phyloP scores from a whole-genome alignment of 305 asterid genomes.

The Andrographis paniculata region DNA sequence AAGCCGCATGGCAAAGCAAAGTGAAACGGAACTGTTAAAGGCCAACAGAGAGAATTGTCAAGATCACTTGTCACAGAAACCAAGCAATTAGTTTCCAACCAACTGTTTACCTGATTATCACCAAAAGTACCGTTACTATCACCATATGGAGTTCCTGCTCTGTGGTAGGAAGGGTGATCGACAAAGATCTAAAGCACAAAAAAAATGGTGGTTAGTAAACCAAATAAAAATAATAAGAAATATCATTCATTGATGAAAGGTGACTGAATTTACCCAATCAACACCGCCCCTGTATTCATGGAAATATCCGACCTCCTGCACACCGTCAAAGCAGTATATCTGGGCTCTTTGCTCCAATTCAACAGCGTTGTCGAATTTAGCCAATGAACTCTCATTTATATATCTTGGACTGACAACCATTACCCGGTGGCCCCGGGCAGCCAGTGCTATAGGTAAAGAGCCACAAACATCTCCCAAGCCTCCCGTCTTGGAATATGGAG shows the following conservation, averaged over 20 bases:
- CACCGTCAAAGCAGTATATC: slow-evolving; percentile 61
- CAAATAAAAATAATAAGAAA: too few relatives aligned
- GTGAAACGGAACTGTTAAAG: slow-evolving; percentile 83
- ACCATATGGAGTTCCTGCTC: slow-evolving; percentile 96
- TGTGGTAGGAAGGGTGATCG: slow-evolving; percentile 76
- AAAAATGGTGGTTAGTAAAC: too few relatives aligned
- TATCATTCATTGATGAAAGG: slow-evolving; percentile 8
- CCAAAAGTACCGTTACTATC: slow-evolving; percentile 86
- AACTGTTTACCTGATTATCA: slow-evolving; percentile 75
- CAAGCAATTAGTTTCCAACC: slow-evolving; percentile 11
- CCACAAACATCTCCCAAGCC: slow-evolving; percentile 99
- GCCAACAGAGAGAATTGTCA: slow-evolving; percentile 25
- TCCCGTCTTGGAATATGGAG: slow-evolving; percentile 94
- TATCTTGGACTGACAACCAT: slow-evolving; percentile 94
- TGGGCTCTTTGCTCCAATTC: slow-evolving; percentile 36
- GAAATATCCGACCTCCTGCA: slow-evolving; percentile 70
- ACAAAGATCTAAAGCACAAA: slow-evolving; percentile 57
- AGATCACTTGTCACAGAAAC: slow-evolving; percentile 9
- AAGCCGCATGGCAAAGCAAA: slow-evolving; percentile 89
- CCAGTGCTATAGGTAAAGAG: slow-evolving; percentile 82
- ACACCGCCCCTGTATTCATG: slow-evolving; percentile 92
- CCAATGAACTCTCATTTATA: slow-evolving; percentile 43
- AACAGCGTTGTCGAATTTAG: slow-evolving; percentile 53
- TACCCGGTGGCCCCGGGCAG: slow-evolving; percentile 79
- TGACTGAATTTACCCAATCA: slow-evolving; percentile 66